Percentiles rank a stretch among this genome's conserved stretches.
Conservation (phyloP, 805 yeast genomes). For the Yarrowia hollandica region DNA sequence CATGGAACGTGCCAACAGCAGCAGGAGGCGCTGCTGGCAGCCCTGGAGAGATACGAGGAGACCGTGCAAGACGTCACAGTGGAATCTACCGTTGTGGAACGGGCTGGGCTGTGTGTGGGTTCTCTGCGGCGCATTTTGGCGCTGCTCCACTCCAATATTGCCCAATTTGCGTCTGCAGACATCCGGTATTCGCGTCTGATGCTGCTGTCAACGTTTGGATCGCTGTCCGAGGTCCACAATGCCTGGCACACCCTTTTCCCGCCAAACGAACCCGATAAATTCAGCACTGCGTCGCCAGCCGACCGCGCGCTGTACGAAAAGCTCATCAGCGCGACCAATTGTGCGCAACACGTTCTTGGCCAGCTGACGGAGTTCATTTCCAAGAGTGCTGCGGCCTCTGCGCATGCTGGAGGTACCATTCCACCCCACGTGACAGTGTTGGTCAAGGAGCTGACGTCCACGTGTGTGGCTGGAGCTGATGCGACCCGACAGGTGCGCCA, state of each 20-base stretch:
- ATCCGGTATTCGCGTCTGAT: slow-evolving; percentile 65
- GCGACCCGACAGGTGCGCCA: slow-evolving; percentile 64
- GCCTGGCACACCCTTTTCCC: slow-evolving; percentile 53
- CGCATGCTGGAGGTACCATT: slow-evolving; percentile 38
- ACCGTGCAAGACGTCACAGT: slow-evolving; percentile 6
- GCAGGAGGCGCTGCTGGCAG: slow-evolving; percentile 50
- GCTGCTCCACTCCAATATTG: neutral
- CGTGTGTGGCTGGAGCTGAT: slow-evolving; percentile 81
- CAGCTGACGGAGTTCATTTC: slow-evolving; percentile 55
- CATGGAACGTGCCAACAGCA: slow-evolving; percentile 31
- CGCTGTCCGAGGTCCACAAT: slow-evolving; percentile 66
- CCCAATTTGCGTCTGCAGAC: slow-evolving; percentile 43
- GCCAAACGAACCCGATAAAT: slow-evolving; percentile 25
- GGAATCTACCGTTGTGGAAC: slow-evolving; percentile 10
- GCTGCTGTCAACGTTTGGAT: slow-evolving; percentile 58
- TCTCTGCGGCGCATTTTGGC: slow-evolving; percentile 4
- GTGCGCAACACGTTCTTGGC: slow-evolving; percentile 75
- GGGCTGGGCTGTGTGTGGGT: slow-evolving; percentile 40
- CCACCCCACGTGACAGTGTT: slow-evolving; percentile 55
- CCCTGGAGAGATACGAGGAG: slow-evolving; percentile 45
- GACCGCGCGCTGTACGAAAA: slow-evolving; percentile 70
- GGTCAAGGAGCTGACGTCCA: slow-evolving; percentile 72
- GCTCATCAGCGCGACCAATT: slow-evolving; percentile 58
- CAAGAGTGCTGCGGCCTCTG: slow-evolving; percentile 44
- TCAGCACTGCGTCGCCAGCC: slow-evolving; percentile 36